Evolutionary conservation across 192 early-diverging fungal species (phyloP).

Genomic region (Coemansia erecta): DNA sequence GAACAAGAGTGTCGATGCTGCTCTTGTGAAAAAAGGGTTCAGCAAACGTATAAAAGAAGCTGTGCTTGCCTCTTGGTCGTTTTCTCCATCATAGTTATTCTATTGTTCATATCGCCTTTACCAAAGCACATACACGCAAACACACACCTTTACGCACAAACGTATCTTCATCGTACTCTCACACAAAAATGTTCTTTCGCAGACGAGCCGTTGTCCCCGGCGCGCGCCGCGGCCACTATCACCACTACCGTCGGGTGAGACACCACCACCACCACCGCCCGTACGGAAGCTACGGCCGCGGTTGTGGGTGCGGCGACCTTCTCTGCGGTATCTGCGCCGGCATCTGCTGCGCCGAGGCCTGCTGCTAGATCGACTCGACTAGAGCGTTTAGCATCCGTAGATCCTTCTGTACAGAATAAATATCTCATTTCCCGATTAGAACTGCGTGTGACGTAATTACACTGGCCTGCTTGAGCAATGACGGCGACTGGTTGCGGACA

Average conservation of each 20-base stretch:
- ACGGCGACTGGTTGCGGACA: too few species aligned
- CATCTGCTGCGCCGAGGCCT: conserved; percentile 5
- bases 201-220: conserved; percentile 15
- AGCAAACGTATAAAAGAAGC: too few species aligned
- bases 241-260: conserved; percentile 6
- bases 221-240: conserved; percentile 3
- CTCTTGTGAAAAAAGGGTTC: too few species aligned
- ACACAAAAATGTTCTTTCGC: conserved; percentile 16
- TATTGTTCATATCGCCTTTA: too few species aligned
- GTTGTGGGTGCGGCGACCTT: conserved; percentile 9
- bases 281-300: not conserved
- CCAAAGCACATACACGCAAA: too few species aligned
- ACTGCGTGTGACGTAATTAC: too few species aligned
- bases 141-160: too few species aligned
- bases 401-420: not conserved
- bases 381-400: not conserved
- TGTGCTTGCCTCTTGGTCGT: too few species aligned
- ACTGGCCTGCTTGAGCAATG: too few species aligned
- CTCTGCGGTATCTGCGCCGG: not conserved
- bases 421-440: not conserved
- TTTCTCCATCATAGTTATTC: too few species aligned
- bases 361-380: not conserved
- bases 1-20: too few species aligned
- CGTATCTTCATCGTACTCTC: too few species aligned
- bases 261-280: not conserved